Percentiles rank a stretch among this genome's conserved stretches.
phyloP scores from a whole-genome alignment of 352 stramenopile genomes.

The Phytophthora boehmeriae region DNA sequence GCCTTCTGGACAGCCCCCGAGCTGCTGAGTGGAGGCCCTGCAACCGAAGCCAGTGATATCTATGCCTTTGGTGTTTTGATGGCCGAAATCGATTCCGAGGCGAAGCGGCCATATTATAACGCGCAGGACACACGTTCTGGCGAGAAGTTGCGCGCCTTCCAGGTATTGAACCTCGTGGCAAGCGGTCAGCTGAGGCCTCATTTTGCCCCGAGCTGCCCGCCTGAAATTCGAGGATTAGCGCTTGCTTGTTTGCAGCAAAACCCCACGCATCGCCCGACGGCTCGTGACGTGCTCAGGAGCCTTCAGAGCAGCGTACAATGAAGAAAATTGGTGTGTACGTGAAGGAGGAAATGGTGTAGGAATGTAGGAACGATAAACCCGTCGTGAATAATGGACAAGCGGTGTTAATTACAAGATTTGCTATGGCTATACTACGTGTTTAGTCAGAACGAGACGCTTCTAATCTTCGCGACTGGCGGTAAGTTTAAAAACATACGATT shows the following conservation, averaged over 20 bases:
- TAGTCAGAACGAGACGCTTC: constrained; percentile 1
- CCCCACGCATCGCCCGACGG: constrained; percentile 31
- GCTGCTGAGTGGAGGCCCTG: constrained; percentile 47
- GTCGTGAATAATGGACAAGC: background rate
- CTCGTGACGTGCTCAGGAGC: constrained; percentile 17
- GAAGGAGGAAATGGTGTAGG: background rate
- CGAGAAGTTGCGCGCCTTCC: constrained; percentile 30
- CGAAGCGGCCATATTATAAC: constrained; percentile 30
- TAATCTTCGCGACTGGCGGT: background rate
- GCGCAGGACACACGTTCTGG: constrained; percentile 16
- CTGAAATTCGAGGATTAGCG: constrained; percentile 32
- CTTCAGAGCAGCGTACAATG: constrained; percentile 20
- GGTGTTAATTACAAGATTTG: constrained; percentile 1
- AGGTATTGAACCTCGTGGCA: constrained; percentile 39
- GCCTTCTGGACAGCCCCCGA: constrained; percentile 54
- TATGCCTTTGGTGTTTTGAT: constrained; percentile 70
- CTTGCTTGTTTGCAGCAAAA: constrained; percentile 39
- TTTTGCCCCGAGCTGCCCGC: constrained; percentile 35
- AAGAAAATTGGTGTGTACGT: constrained; percentile 17
- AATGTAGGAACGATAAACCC: background rate
- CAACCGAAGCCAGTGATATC: constrained; percentile 65
- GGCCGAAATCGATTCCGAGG: constrained; percentile 46
- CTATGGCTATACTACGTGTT: constrained; percentile 5
- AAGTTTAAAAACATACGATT: constrained; percentile 29
- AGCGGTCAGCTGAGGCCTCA: constrained; percentile 36